These are phyloP conservation scores for Tulasnella sp. DNA, from an alignment of 768 basidiomycete species.

Conservation along the genomic window DNA sequence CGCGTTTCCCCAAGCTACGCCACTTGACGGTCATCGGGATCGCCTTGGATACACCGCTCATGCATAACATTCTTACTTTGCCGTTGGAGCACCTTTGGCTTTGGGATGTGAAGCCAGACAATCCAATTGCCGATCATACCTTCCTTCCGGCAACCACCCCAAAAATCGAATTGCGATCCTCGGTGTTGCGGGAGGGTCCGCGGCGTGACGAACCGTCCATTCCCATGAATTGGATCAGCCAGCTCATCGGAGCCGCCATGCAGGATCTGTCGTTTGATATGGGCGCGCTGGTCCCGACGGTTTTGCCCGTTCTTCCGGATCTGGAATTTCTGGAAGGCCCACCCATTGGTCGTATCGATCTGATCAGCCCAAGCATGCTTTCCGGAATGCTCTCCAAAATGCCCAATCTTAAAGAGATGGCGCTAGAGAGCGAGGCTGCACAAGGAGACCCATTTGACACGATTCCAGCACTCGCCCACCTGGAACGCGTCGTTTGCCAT, in stretches of 20 bases:
- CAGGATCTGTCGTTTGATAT: neutral
- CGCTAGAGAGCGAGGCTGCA: neutral
- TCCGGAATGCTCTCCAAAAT: neutral
- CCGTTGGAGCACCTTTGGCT: neutral
- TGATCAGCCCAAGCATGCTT: neutral
- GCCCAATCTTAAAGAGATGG: neutral
- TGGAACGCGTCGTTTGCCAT: neutral
- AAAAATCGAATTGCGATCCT: neutral
- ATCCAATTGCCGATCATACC: neutral
- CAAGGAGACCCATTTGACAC: neutral
- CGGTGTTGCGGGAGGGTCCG: neutral
- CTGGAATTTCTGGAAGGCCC: neutral
- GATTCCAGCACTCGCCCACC: neutral
- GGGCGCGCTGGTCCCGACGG: neutral
- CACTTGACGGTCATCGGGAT: neutral
- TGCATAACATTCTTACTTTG: neutral
- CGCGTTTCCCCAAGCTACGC: neutral
- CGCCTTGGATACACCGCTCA: neutral
- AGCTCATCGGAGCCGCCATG: neutral
- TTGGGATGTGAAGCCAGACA: neutral
- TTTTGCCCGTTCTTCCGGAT: neutral
- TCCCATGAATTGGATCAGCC: neutral
- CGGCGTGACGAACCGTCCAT: neutral
- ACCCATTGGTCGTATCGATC: neutral
- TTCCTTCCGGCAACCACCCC: neutral